These are phyloP conservation scores for Circinella umbellata DNA, from an alignment of 371 early-diverging fungal genomes.

Conservation along the genomic window DNA sequence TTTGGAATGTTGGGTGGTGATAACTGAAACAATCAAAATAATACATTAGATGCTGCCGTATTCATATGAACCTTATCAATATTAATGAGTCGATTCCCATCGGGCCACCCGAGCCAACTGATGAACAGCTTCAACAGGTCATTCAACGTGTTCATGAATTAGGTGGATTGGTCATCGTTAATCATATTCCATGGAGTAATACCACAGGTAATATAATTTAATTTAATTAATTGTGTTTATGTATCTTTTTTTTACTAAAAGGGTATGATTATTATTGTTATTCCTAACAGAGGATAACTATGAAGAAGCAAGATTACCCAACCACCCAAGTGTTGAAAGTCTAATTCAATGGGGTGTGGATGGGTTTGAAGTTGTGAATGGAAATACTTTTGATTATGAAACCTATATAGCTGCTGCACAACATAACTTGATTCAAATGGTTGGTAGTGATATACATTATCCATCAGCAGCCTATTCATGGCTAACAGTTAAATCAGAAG, in stretches of 20 bases:
- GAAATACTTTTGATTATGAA: conserved; percentile 62
- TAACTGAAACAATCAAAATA: conserved; percentile 12
- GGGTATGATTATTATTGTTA: neutral
- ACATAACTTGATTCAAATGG: conserved; percentile 57
- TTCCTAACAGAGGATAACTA: conserved; percentile 50
- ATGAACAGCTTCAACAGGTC: conserved; percentile 64
- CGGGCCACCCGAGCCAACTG: conserved; percentile 63
- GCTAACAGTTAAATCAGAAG: conserved; percentile 64
- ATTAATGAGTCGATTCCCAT: conserved; percentile 69
- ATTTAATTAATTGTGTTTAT: too few species aligned
- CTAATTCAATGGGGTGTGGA: conserved; percentile 75
- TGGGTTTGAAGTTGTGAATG: conserved; percentile 75
- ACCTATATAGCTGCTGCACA: conserved; percentile 57
- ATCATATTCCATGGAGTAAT: conserved; percentile 85
- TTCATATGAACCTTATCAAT: conserved; percentile 82
- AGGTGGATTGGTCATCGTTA: conserved; percentile 79
- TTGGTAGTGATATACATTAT: conserved; percentile 74
- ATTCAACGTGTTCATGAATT: conserved; percentile 67
- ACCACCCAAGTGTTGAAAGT: conserved; percentile 67
- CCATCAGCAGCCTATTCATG: conserved; percentile 67
- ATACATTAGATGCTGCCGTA: conserved; percentile 61
- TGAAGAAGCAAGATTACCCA: conserved; percentile 62
- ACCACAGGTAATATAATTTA: conserved; percentile 46
- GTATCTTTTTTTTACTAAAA: neutral
- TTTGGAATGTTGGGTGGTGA: too few species aligned